These are phyloP conservation scores for Colletotrichum falcatum DNA, from an alignment of 2,329 filamentous ascomycete species.

Conservation along the genomic window DNA sequence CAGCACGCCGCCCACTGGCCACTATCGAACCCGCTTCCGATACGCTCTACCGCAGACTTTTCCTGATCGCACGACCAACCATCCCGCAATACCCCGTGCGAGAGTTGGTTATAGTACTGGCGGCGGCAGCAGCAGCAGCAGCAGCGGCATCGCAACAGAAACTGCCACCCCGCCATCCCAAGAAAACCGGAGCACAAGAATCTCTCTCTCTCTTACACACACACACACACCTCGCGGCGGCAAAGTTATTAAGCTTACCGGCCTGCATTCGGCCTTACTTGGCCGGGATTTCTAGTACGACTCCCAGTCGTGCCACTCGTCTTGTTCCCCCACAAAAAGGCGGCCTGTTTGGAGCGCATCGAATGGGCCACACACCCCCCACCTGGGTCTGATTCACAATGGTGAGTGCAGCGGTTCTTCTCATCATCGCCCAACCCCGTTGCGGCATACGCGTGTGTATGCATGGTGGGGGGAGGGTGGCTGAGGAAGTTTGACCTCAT, in stretches of 20 bases:
- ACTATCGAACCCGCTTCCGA: background rate
- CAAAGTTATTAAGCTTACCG: slow-evolving; percentile 7
- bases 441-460: background rate
- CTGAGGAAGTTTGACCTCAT: background rate
- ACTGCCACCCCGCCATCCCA: background rate
- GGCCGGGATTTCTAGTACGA: slow-evolving; percentile 25
- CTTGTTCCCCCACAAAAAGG: slow-evolving; percentile 31
- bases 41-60: background rate
- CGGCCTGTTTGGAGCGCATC: slow-evolving; percentile 37
- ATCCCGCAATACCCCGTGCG: background rate
- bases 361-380: slow-evolving; percentile 40
- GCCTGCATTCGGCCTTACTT: slow-evolving; percentile 4
- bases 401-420: slow-evolving; percentile 28
- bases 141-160: background rate
- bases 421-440: slow-evolving; percentile 26
- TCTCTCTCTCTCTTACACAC: no score
- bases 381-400: slow-evolving; percentile 35
- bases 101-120: background rate
- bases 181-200: background rate
- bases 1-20: background rate
- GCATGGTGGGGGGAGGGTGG: background rate
- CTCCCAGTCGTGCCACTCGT: slow-evolving; percentile 8
- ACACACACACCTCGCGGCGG: background rate
- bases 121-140: background rate
- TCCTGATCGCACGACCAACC: background rate